Base-by-base conservation (phyloP, 2,329 filamentous ascomycete genomes). In the Lecanicillium sp. region DNA sequence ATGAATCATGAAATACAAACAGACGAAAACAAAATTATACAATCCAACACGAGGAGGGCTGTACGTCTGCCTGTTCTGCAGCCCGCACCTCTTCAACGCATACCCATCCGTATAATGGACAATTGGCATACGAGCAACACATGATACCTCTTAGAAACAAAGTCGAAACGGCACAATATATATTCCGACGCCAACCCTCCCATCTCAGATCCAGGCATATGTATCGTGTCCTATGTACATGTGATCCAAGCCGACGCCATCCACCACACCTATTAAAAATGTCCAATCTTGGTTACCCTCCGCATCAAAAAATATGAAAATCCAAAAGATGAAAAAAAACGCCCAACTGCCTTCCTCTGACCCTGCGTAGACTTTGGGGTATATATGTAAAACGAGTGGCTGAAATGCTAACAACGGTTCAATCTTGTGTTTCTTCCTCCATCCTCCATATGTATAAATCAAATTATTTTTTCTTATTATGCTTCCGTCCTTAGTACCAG, bases 401-500 rank as follows among this genome's bases (percentile, higher is more conserved):
- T 48, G 37, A 48, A 48, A 48, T 48, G 38, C 45, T 41, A 36
- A 15, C 45, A 48, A 48, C 32, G 12, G 27, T 27, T 35, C 36
- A 23, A 27, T 38, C 30, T 36, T 27, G 29, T n/a, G 24, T 9
- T 35, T 17, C 27, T 32, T 39, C 11, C 14, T 14, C 35, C 30
- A 26, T n/a, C 35, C n/a, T 41, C 20, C 14, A 17, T 30, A 37
- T 26, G 14, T 33, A 15, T 11, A 14, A 19, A 26, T 10, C 19
- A 12, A 33, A 15, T 48, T 12, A 10, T 17, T 17, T 38, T 1
- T 24, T 19, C 3, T 26, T 30, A n/a, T 42, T n/a, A 42, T 24
- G 39, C 38, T 52, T 56, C 66, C 36, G 60, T 65, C 14, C 23
- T 29, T 42, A 48, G 27, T 49, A 27, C 78, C 77, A 81, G 21